phyloP scores from a whole-genome alignment of 2,329 filamentous ascomycete genomes.

The Arthrobotrys megalospora region DNA sequence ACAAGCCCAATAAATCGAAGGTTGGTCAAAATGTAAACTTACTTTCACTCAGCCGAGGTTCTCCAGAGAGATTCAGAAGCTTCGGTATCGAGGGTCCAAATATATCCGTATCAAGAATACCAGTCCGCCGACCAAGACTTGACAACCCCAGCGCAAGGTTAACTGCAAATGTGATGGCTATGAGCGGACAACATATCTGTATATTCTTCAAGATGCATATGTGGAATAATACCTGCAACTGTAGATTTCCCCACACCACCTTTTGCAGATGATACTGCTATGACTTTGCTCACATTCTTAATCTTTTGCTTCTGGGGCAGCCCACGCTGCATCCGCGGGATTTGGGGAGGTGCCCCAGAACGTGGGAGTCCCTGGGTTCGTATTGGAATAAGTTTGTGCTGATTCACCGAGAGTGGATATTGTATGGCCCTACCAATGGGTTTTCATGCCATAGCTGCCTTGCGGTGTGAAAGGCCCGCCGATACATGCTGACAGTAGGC shows the following conservation, averaged over 20 bases:
- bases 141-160: constrained; percentile 92
- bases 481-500: constrained; percentile 64
- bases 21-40: constrained; percentile 65
- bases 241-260: constrained; percentile 99
- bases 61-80: constrained; percentile 83
- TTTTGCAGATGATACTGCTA: constrained; percentile 97
- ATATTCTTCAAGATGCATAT: background rate
- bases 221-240: constrained; percentile 76
- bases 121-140: constrained; percentile 82
- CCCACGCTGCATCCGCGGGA: constrained; percentile 83
- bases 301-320: constrained; percentile 86
- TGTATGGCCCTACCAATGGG: constrained; percentile 38
- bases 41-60: constrained; percentile 83
- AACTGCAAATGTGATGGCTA: constrained; percentile 40
- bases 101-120: constrained; percentile 95
- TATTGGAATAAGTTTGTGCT: constrained; percentile 24
- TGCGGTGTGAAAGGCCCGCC: constrained; percentile 63
- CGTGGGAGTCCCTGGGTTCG: constrained; percentile 81
- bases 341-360: constrained; percentile 76
- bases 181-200: constrained; percentile 7
- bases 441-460: constrained; percentile 60
- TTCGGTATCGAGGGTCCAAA: constrained; percentile 97
- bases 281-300: constrained; percentile 86
- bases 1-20: constrained; percentile 4
- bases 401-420: background rate